Evolutionary conservation across 495 filamentous ascomycete species (phyloP).

Genomic region (Penicillium angulare): DNA sequence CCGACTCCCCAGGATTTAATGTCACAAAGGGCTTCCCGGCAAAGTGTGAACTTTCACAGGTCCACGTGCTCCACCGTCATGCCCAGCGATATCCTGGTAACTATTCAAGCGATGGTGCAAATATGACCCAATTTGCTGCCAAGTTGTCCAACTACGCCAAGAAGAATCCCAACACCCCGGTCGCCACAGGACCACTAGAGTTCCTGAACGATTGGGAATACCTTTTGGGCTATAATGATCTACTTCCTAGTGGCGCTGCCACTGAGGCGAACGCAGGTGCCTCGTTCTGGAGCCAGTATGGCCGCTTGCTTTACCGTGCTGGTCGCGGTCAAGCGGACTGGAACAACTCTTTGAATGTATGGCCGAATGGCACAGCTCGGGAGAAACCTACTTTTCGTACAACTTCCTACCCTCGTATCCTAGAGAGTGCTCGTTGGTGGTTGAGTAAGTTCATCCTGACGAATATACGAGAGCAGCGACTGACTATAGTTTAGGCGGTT

Average conservation of each 20-base stretch:
- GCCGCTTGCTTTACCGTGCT: constrained; percentile 49
- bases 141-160: constrained; percentile 47
- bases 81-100: constrained; percentile 50
- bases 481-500: constrained; percentile 22
- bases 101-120: constrained; percentile 38
- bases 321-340: constrained; percentile 38
- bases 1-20: constrained; percentile 39
- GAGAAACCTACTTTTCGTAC: constrained; percentile 49
- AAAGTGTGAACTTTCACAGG: constrained; percentile 54
- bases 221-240: constrained; percentile 36
- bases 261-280: constrained; percentile 52
- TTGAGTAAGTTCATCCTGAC: constrained; percentile 24
- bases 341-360: constrained; percentile 40
- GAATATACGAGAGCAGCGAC: background rate
- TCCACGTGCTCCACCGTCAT: constrained; percentile 51
- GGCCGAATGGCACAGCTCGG: constrained; percentile 43
- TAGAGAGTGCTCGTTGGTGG: constrained; percentile 48
- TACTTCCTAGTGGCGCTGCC: constrained; percentile 48
- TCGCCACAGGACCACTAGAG: constrained; percentile 43
- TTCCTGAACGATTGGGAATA: constrained; percentile 55
- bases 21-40: constrained; percentile 46
- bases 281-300: constrained; percentile 53
- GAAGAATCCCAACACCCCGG: constrained; percentile 24
- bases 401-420: constrained; percentile 47
- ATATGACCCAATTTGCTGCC: constrained; percentile 42